Conservation (phyloP, 202 grass and related monocot genomes). For the Brachypodium distachyon region DNA sequence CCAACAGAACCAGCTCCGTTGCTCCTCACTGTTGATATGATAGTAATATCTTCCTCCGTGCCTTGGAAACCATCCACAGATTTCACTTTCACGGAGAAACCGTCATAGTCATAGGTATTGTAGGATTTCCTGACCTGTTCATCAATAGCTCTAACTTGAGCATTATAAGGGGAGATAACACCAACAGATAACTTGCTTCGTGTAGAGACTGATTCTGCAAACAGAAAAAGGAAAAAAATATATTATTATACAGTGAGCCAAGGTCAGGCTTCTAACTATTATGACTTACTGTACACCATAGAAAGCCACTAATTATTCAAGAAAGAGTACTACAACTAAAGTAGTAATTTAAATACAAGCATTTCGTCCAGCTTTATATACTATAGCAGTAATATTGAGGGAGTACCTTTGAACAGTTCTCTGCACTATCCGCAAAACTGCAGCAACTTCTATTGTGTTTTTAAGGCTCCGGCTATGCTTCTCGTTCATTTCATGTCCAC, state of each 20-base stretch:
- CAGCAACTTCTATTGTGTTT: conserved; percentile 42
- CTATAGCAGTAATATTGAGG: not conserved
- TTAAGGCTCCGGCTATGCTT: conserved; percentile 21
- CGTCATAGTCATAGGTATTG: not conserved
- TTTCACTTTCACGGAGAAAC: conserved; percentile 28
- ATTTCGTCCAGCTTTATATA: too few species aligned
- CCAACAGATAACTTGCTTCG: conserved; percentile 33
- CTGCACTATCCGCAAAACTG: conserved; percentile 23
- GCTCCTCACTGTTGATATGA: conserved; percentile 25
- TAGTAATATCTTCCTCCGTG: conserved; percentile 27
- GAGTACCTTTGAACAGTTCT: conserved; percentile 37
- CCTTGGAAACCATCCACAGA: conserved; percentile 27
- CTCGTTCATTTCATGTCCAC: conserved; percentile 31
- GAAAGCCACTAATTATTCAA: not conserved
- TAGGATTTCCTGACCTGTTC: conserved; percentile 35
- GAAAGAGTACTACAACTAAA: not conserved
- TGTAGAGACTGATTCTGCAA: conserved; percentile 21
- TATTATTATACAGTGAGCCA: not conserved
- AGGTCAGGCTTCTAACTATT: not conserved
- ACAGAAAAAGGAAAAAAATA: not conserved
- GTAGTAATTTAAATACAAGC: too few species aligned
- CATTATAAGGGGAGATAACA: conserved; percentile 45
- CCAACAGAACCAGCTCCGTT: conserved; percentile 19
- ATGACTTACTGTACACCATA: not conserved
- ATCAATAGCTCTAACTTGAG: conserved; percentile 43